phyloP scores from a whole-genome alignment of 2,329 filamentous ascomycete genomes.

The Monilinia fructigena region DNA sequence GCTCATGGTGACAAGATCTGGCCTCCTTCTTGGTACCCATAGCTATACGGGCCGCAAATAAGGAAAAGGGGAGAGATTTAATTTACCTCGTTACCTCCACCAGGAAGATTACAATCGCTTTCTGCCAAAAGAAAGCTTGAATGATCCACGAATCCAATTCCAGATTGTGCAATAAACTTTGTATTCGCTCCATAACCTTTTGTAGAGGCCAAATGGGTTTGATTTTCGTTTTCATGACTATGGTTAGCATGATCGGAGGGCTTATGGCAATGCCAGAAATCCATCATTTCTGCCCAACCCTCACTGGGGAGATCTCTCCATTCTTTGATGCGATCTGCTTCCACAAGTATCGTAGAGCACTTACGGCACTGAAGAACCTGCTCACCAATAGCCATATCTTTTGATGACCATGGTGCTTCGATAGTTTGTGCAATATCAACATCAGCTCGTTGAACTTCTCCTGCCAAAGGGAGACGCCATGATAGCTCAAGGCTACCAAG shows the following conservation, averaged over 20 bases:
- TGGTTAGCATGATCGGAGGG: constrained; percentile 59
- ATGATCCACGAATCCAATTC: constrained; percentile 77
- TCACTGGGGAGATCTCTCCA: constrained; percentile 97
- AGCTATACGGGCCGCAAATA: background rate
- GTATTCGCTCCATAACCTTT: constrained; percentile 85
- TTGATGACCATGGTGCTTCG: constrained; percentile 52
- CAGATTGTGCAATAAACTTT: constrained; percentile 62
- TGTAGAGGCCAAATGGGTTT: constrained; percentile 46
- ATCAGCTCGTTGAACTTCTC: constrained; percentile 20
- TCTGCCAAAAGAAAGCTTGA: constrained; percentile 71
- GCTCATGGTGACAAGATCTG: constrained; percentile 52
- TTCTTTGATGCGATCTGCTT: constrained; percentile 43
- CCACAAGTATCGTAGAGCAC: constrained; percentile 48
- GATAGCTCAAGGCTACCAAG: constrained; percentile 43
- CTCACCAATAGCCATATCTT: constrained; percentile 44
- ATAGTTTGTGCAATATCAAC: constrained; percentile 29
- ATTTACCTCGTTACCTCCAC: constrained; percentile 8
- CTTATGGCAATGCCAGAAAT: constrained; percentile 99
- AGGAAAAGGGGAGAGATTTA: background rate
- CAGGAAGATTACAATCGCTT: constrained; percentile 55
- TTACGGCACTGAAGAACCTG: constrained; percentile 40
- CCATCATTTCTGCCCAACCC: constrained; percentile 99
- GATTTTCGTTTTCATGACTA: constrained; percentile 38
- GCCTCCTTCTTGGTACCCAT: constrained; percentile 64
- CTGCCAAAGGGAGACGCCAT: constrained; percentile 53